Conservation (phyloP, 2,329 filamentous ascomycete species). For the Aureobasidium sp. region DNA sequence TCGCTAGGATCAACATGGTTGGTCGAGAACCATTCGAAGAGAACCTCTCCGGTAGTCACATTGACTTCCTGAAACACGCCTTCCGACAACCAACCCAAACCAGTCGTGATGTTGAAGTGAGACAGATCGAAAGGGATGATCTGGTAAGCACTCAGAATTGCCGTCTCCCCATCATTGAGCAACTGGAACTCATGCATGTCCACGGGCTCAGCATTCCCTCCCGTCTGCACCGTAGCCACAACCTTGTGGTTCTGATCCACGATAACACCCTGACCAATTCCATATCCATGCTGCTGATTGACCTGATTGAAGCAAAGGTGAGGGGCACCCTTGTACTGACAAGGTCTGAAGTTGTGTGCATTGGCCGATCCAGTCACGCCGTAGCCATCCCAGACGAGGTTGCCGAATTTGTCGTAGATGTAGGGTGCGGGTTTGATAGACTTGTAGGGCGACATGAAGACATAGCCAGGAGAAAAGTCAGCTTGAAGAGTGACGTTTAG, state of each 20-base stretch:
- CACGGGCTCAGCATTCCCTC: slow-evolving; percentile 15
- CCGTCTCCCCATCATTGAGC: slow-evolving; percentile 30
- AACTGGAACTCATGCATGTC: slow-evolving; percentile 41
- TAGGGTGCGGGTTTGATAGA: slow-evolving; percentile 17
- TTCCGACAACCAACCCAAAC: slow-evolving; percentile 37
- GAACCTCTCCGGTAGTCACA: slow-evolving; percentile 41
- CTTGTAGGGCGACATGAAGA: slow-evolving; percentile 20
- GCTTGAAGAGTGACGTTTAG: slow-evolving; percentile 18
- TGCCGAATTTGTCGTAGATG: slow-evolving; percentile 23
- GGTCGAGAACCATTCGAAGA: slow-evolving; percentile 49
- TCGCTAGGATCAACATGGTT: slow-evolving; percentile 42
- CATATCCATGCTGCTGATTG: slow-evolving; percentile 37
- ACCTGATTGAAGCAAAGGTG: slow-evolving; percentile 41
- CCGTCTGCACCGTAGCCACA: slow-evolving; percentile 32
- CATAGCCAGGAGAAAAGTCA: slow-evolving; percentile 16
- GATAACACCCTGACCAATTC: slow-evolving; percentile 37
- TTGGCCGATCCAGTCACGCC: slow-evolving; percentile 34
- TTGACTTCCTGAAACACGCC: slow-evolving; percentile 29
- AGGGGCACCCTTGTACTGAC: slow-evolving; percentile 34
- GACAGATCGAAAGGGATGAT: slow-evolving; percentile 32
- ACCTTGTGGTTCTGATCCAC: slow-evolving; percentile 37
- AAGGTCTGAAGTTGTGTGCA: slow-evolving; percentile 37
- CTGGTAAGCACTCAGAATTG: slow-evolving; percentile 20
- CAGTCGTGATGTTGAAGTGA: slow-evolving; percentile 23
- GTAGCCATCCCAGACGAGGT: slow-evolving; percentile 31